These are phyloP conservation scores for Solanum chacoense DNA, from an alignment of 305 asterid species.

Conservation along the genomic window DNA sequence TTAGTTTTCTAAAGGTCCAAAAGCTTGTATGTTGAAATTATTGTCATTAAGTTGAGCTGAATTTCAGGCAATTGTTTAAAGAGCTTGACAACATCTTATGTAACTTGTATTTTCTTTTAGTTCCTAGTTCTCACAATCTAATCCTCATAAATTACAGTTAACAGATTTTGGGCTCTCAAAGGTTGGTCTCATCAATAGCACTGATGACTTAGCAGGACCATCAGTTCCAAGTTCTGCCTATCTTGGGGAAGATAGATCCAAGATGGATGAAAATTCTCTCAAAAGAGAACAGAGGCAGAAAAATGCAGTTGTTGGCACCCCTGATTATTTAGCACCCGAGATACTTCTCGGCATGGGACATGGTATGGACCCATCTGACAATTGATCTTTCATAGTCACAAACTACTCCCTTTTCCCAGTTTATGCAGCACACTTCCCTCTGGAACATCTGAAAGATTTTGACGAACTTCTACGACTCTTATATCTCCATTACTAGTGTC, in stretches of 20 bases:
- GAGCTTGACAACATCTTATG: background rate
- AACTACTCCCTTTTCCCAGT: background rate
- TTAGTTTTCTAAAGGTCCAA: background rate
- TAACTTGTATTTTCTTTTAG: background rate
- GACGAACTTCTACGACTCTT: background rate
- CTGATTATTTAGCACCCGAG: slow-evolving; percentile 99
- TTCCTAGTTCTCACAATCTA: slow-evolving; percentile 20
- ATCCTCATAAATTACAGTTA: slow-evolving; percentile 55
- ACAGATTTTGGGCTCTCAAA: slow-evolving; percentile 99
- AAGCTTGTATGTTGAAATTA: background rate
- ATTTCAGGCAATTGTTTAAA: background rate
- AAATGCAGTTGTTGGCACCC: slow-evolving; percentile 90
- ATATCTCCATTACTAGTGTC: background rate
- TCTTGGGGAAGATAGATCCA: slow-evolving; percentile 61
- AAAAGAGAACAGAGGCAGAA: slow-evolving; percentile 72
- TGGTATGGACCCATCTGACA: slow-evolving; percentile 42
- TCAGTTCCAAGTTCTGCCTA: slow-evolving; percentile 32
- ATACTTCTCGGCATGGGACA: slow-evolving; percentile 99
- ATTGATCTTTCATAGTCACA: slow-evolving; percentile 14
- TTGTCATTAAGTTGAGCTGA: background rate
- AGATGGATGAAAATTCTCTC: slow-evolving; percentile 33
- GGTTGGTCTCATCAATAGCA: slow-evolving; percentile 98
- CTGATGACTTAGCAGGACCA: slow-evolving; percentile 93
- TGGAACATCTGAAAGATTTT: background rate
- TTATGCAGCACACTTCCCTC: background rate